Percentiles rank a stretch among this genome's conserved stretches.
Conservation (phyloP, 2,329 filamentous ascomycete genomes). For the Aulographum hederae region DNA sequence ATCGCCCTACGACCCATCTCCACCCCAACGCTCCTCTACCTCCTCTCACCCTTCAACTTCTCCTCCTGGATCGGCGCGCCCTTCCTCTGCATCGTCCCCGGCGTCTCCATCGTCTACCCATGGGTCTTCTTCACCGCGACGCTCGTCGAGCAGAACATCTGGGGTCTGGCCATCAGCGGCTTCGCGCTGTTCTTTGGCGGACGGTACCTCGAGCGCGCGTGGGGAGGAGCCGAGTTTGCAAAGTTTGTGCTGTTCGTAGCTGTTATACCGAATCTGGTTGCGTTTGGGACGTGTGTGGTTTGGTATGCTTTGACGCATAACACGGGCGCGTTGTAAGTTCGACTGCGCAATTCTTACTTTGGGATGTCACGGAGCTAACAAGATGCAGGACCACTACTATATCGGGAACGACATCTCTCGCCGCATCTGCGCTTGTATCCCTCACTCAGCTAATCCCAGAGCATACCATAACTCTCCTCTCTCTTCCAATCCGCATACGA, state of each 20-base stretch:
- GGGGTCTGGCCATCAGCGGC: slow-evolving; percentile 62
- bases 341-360: too few relatives aligned
- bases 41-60: slow-evolving; percentile 15
- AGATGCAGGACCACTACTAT: slow-evolving; percentile 50
- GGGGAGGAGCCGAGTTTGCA: slow-evolving; percentile 79
- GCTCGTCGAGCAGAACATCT: slow-evolving; percentile 82
- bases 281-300: slow-evolving; percentile 55
- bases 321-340: slow-evolving; percentile 52
- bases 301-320: slow-evolving; percentile 53
- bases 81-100: slow-evolving; percentile 74
- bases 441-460: slow-evolving; percentile 97
- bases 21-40: slow-evolving; percentile 49
- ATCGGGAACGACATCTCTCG: slow-evolving; percentile 73
- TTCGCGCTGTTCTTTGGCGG: slow-evolving; percentile 80
- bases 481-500: slow-evolving; percentile 71
- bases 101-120: slow-evolving; percentile 68
- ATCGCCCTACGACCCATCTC: slow-evolving; percentile 44
- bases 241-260: slow-evolving; percentile 71
- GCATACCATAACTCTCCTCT: slow-evolving; percentile 88
- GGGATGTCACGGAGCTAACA: slow-evolving; percentile 6
- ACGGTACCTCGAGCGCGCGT: slow-evolving; percentile 86
- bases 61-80: slow-evolving; percentile 57
- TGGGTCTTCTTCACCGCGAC: slow-evolving; percentile 83
- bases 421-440: slow-evolving; percentile 85
- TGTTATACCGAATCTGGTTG: slow-evolving; percentile 62